These are phyloP conservation scores for Aurifilum marmelostoma DNA, from an alignment of 2,329 filamentous ascomycete genomes.

Conservation along the genomic window DNA sequence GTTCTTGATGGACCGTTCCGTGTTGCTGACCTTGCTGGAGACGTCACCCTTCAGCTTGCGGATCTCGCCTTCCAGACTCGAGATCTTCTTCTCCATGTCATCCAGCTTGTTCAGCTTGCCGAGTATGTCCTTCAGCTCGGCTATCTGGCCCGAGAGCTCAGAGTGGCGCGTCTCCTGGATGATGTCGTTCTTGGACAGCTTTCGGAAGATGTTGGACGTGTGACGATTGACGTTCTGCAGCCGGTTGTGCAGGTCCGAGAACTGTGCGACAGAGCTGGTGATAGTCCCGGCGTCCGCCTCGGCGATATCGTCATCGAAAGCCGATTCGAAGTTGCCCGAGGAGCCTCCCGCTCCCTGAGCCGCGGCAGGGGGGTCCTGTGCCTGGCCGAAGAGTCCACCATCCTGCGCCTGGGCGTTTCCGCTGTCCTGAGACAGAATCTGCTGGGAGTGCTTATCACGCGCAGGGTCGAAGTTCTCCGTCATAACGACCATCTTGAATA, in stretches of 20 bases:
- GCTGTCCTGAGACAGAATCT: conserved; percentile 35
- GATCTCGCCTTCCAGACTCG: conserved; percentile 62
- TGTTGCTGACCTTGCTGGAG: conserved; percentile 51
- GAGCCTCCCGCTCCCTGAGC: conserved; percentile 31
- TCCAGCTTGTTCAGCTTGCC: conserved; percentile 48
- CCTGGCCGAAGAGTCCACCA: conserved; percentile 31
- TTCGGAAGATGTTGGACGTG: conserved; percentile 63
- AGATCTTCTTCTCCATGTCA: conserved; percentile 49
- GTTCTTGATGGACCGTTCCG: conserved; percentile 57
- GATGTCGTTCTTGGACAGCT: conserved; percentile 54
- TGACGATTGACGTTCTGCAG: conserved; percentile 75
- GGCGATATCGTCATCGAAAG: conserved; percentile 47
- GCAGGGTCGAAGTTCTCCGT: conserved; percentile 50
- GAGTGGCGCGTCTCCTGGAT: conserved; percentile 60
- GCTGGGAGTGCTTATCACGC: conserved; percentile 31
- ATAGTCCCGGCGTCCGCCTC: conserved; percentile 54
- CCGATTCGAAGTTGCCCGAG: conserved; percentile 35
- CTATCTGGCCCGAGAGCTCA: conserved; percentile 54
- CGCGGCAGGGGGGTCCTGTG: conserved; percentile 38
- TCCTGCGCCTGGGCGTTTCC: conserved; percentile 39
- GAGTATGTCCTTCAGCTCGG: conserved; percentile 51
- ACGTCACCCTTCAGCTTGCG: conserved; percentile 60
- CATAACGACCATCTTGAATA: conserved; percentile 82
- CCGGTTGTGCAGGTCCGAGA: conserved; percentile 82
- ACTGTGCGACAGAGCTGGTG: conserved; percentile 63